These are phyloP conservation scores for Fusarium sp. DNA, from an alignment of 2,329 filamentous ascomycete species.

Conservation along the genomic window DNA sequence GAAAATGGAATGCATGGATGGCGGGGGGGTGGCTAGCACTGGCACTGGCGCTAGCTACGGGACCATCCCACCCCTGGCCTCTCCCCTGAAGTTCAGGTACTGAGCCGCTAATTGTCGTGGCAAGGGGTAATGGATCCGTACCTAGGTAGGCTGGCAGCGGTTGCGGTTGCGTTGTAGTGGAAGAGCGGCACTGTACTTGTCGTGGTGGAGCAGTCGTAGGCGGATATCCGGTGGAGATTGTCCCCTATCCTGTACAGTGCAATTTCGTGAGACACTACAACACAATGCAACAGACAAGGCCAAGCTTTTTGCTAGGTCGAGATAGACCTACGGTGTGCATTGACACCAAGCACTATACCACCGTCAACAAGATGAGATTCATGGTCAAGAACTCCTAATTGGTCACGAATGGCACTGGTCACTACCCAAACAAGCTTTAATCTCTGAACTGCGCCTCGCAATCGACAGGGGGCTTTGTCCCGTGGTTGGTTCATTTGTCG, in stretches of 20 bases:
- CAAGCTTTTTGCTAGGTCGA: constrained; percentile 26
- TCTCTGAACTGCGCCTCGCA: constrained; percentile 45
- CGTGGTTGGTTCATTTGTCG: constrained; percentile 26
- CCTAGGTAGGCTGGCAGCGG: too few relatives aligned
- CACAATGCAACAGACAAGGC: not conserved
- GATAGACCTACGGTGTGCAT: constrained; percentile 36
- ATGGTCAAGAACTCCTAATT: constrained; percentile 35
- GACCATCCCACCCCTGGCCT: constrained; percentile 23
- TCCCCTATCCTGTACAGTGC: constrained; percentile 48
- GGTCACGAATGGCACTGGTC: constrained; percentile 28
- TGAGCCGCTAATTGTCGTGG: constrained; percentile 37
- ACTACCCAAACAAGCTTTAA: constrained; percentile 47
- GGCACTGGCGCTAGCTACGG: constrained; percentile 7
- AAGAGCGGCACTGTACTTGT: constrained; percentile 29
- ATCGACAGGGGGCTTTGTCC: constrained; percentile 24
- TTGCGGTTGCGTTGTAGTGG: constrained; percentile 27
- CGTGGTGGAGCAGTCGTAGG: constrained; percentile 25
- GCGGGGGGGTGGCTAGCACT: constrained; percentile 5
- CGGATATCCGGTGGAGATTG: constrained; percentile 48
- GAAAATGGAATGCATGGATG: constrained; percentile 32
- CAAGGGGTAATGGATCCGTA: too few relatives aligned
- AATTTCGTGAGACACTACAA: constrained; percentile 27
- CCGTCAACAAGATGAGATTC: constrained; percentile 48
- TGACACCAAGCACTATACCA: constrained; percentile 42
- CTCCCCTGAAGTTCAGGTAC: constrained; percentile 28